These are phyloP conservation scores for Aspergillus sp. DNA, from an alignment of 2,329 filamentous ascomycete species.

Conservation along the genomic window DNA sequence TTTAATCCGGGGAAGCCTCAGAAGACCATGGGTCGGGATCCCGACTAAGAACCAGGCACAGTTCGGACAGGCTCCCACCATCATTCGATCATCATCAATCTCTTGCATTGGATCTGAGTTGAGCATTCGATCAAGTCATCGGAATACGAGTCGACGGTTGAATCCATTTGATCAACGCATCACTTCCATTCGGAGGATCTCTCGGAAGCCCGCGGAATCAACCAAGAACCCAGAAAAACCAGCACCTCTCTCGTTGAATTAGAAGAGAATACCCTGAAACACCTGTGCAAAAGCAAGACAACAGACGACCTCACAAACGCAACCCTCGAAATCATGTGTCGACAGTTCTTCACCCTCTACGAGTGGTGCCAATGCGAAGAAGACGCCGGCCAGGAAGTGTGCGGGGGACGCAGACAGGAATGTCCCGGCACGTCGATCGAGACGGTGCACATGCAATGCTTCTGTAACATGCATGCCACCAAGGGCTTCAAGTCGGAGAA, in stretches of 20 bases:
- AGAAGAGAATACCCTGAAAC: not conserved
- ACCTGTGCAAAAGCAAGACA: too few species aligned
- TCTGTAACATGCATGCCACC: constrained; percentile 36
- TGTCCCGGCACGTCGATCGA: constrained; percentile 34
- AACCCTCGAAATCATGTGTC: constrained; percentile 30
- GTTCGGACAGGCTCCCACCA: not conserved
- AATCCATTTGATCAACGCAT: not conserved
- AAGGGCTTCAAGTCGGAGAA: constrained; percentile 32
- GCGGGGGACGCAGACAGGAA: constrained; percentile 25
- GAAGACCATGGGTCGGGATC: not conserved
- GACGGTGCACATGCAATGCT: constrained; percentile 40
- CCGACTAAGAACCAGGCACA: constrained; percentile 3
- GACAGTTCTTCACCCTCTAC: constrained; percentile 37
- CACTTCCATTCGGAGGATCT: not conserved
- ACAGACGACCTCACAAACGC: not conserved
- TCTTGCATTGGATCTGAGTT: not conserved
- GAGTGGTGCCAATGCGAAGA: constrained; percentile 41
- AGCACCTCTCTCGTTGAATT: not conserved
- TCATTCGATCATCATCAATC: not conserved
- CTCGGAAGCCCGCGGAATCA: constrained; percentile 19
- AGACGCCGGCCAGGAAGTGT: constrained; percentile 31
- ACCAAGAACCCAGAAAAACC: constrained; percentile 1
- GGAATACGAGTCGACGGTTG: not conserved
- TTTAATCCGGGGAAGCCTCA: not conserved
- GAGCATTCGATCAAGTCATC: not conserved